Base-by-base conservation (phyloP, 768 basidiomycete species). In the Mycena vulgaris region DNA sequence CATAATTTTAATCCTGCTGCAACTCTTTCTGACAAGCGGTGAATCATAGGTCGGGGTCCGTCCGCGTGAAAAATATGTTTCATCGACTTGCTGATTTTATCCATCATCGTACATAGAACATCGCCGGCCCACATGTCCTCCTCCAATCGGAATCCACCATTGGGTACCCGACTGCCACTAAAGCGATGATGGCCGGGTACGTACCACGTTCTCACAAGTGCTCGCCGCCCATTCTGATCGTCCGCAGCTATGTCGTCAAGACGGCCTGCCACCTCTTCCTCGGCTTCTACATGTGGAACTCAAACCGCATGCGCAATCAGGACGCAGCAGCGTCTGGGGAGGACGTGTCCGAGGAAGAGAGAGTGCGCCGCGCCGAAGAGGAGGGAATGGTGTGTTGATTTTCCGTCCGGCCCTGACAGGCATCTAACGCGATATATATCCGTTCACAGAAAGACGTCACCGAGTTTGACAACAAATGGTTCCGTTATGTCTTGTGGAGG, bases 241-340 rank as follows among this genome's bases (percentile, higher is more conserved):
- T 7, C 19, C 23, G 3, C 49, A 69, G 72, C 7, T 73, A 73
- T 33, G 64, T 68, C 1, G 59, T 71, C 6, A 74, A 74, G 55
- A 71, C 70, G 1, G 73, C 25, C 6, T 71, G 73, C 60, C 76
- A 78, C 53, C 55, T 79, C 16, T n/a, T 75, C 17, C 74, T 81
- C 33, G 78, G 75, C 6, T 13, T 73, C 19, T 81, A 80, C 66
- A 81, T 81, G 80, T 76, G 69, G 69, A 76, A 75, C 60, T 76
- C 74, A n/a, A 81, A 80, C 64, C 66, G 72, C 2, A 33, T 74
- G 57, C 73, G 79, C 25, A 74, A 81, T 67, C 66, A 65, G 30
- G 47, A 47, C 3, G 71, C 74, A 10, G 45, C 23, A 13, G 63
- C 42, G 16, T 21, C 68, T n/a, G 72, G 76, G 23, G 71, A 75